Evolutionary conservation across 345 rosid genomes (phyloP).

Genomic region (Dimocarpus longan): DNA sequence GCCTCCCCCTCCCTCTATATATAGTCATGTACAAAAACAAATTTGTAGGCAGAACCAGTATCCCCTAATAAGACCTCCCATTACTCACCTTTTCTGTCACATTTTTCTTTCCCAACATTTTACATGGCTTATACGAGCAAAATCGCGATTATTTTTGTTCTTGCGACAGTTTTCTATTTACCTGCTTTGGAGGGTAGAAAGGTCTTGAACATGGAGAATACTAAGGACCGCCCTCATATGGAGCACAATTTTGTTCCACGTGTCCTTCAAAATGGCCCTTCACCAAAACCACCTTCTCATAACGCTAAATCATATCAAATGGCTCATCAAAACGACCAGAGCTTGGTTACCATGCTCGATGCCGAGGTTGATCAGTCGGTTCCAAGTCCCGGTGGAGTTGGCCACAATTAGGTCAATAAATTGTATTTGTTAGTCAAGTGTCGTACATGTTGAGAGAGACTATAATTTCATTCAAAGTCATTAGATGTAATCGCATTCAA

Average conservation of each 20-base stretch:
- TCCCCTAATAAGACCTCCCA: background rate
- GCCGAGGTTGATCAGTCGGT: background rate
- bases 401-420: background rate
- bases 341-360: background rate
- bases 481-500: background rate
- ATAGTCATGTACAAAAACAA: too few relatives aligned
- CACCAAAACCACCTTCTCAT: background rate
- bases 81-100: background rate
- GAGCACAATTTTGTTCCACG: background rate
- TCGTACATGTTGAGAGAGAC: too few relatives aligned
- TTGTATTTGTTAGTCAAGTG: background rate
- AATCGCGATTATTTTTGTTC: constrained; percentile 4
- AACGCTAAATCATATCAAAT: background rate
- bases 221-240: background rate
- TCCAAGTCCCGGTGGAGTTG: constrained; percentile 6
- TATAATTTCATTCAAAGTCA: background rate
- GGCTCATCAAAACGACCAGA: background rate
- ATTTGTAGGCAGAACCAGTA: background rate
- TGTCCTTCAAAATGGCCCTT: background rate
- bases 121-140: constrained; percentile 7
- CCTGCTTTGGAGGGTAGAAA: constrained; percentile 14
- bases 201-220: background rate
- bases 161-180: background rate
- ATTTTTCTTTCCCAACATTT: background rate
- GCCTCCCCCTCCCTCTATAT: background rate